A percentile compares a stretch with the other conserved stretches of the same genome.
Evolutionary conservation across 176 grass and related monocot genomes (phyloP).

Genomic region (Calamus simplicifolius): DNA sequence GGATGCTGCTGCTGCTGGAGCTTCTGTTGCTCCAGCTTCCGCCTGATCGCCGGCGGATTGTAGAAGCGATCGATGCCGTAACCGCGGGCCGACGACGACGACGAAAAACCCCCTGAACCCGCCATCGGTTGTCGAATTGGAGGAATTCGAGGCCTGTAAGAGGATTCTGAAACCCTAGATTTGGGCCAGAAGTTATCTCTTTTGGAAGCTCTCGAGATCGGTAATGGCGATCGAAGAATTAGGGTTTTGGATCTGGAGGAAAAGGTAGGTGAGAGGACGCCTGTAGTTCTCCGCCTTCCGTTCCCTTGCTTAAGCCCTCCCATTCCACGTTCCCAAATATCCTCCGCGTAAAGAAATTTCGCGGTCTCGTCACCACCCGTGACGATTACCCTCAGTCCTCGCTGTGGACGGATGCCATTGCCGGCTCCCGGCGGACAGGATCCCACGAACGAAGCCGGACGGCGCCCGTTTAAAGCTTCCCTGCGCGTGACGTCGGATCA

Average conservation of each 20-base stretch:
- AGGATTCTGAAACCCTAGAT: conserved; percentile 15
- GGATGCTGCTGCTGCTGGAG: conserved; percentile 15
- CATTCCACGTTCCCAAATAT: no score
- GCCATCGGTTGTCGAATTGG: conserved; percentile 7
- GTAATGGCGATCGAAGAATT: conserved; percentile 31
- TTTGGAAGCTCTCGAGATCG: not conserved
- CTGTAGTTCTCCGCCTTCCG: conserved; percentile 33
- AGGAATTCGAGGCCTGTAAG: not conserved
- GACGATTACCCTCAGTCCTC: no score
- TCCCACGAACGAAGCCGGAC: no score
- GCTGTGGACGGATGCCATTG: no score
- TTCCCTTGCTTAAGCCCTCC: not conserved
- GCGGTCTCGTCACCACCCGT: no score
- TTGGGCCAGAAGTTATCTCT: not conserved
- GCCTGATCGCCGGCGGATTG: conserved; percentile 48
- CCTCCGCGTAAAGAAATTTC: no score
- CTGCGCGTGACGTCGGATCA: no score
- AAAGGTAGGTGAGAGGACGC: not conserved
- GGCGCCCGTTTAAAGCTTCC: no score
- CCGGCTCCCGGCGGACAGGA: no score
- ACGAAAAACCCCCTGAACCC: conserved; percentile 32
- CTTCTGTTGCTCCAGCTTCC: conserved; percentile 32
- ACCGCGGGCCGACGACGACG: conserved; percentile 16
- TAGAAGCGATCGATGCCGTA: conserved; percentile 51
- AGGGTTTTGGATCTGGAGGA: conserved; percentile 44